A percentile compares a stretch with the other conserved stretches of the same genome.
Evolutionary conservation across 163 green algal genomes (phyloP).

Genomic region (Coccomyxa subellipsoidea): DNA sequence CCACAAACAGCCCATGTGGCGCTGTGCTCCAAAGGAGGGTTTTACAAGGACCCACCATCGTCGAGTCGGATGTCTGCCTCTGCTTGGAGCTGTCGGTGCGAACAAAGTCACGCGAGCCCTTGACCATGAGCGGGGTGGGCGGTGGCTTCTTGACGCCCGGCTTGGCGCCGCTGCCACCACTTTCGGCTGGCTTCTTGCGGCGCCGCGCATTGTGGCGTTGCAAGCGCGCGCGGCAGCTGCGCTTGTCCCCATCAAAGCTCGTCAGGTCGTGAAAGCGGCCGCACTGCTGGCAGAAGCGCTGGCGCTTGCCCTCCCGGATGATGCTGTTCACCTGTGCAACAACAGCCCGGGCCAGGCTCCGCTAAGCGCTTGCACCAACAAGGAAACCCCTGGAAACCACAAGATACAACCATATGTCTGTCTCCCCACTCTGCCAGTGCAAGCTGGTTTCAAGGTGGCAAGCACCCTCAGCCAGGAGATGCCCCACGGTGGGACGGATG

Average conservation of each 20-base stretch:
- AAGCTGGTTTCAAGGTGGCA: no score
- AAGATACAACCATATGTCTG: no score
- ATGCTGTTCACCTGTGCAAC: slow-evolving; percentile 37
- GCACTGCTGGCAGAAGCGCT: slow-evolving; percentile 90
- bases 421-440: no score
- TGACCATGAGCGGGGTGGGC: background rate
- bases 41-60: background rate
- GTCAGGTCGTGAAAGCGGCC: slow-evolving; percentile 68
- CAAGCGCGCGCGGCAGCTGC: slow-evolving; percentile 61
- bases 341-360: no score
- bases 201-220: slow-evolving; percentile 75
- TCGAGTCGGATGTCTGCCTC: background rate
- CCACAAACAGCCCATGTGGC: no score
- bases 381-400: no score
- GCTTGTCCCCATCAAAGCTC: slow-evolving; percentile 76
- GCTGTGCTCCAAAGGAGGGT: background rate
- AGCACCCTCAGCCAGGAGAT: no score
- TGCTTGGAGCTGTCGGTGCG: slow-evolving; percentile 2
- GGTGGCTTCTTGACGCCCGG: background rate
- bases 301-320: slow-evolving; percentile 51
- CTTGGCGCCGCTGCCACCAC: background rate
- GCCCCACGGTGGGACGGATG: no score
- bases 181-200: slow-evolving; percentile 9
- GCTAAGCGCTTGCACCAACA: no score
- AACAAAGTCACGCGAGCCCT: background rate